Percentiles rank a stretch among this genome's conserved stretches.
These are phyloP conservation scores for Rosa persica DNA, from an alignment of 306 rosid species.

Conservation along the genomic window DNA sequence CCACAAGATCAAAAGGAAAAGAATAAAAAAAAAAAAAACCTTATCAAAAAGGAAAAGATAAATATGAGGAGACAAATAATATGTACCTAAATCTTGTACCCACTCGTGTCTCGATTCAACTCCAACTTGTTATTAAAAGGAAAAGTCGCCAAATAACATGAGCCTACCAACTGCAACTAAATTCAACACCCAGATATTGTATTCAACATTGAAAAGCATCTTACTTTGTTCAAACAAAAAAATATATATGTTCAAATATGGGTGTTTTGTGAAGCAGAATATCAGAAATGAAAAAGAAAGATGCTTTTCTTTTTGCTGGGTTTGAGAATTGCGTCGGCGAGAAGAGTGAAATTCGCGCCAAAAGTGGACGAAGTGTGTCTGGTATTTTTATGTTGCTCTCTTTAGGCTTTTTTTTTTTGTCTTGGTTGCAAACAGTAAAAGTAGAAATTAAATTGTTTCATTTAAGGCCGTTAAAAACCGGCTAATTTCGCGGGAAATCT, in stretches of 20 bases:
- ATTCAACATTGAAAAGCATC: background rate
- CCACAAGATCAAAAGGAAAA: background rate
- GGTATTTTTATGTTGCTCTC: background rate
- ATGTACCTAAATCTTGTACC: conserved; percentile 50
- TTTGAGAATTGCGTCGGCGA: conserved; percentile 39
- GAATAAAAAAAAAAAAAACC: no score
- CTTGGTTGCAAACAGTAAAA: background rate
- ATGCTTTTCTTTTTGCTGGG: background rate
- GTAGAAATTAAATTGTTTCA: background rate
- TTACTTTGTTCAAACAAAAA: background rate
- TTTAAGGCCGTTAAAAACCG: conserved; percentile 32
- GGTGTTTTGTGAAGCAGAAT: conserved; percentile 5
- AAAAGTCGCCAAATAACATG: conserved; percentile 35
- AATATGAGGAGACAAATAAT: conserved; percentile 49
- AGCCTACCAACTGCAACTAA: conserved; percentile 53
- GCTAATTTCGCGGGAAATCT: conserved; percentile 61
- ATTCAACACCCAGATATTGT: conserved; percentile 23
- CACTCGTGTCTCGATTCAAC: conserved; percentile 28
- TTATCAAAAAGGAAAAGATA: conserved; percentile 26
- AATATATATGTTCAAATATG: background rate
- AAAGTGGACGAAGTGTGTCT: conserved; percentile 23
- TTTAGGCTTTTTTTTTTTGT: background rate
- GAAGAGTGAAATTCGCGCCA: conserved; percentile 34
- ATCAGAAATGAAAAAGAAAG: background rate
- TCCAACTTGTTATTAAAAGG: conserved; percentile 36